Evolutionary conservation across 352 stramenopile species (phyloP), one percentile per base, ranked within the genome.

Genomic region (Phytophthora idaei): DNA sequence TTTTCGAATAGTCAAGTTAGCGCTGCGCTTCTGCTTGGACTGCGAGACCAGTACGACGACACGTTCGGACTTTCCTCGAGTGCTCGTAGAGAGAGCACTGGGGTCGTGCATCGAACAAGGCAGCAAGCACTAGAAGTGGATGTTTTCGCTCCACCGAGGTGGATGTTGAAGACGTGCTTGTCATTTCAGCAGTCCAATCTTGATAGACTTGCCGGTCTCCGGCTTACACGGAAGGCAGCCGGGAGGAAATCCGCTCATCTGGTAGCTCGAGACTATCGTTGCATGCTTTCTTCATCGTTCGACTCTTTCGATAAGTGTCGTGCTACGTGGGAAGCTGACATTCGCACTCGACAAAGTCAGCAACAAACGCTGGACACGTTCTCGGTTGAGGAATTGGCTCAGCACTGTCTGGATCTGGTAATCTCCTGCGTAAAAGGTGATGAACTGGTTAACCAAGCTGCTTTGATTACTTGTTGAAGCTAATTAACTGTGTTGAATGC

Each of bases 1-100:
- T 80, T 77, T 57, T 77, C 71, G 2, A 78, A 61, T 14, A 61
- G 60, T 3, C 68, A 89, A 51, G 69, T 92, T 46, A 83, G 83
- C 17, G 81, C 78, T 15, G 80, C 80, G 0, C 48, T 92, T 36
- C n/a, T 90, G 1, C 70, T 85, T 8, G 77, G 73, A 29, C 57
- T 92, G 12, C 72, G 82, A 21, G 65, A 77, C 7, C 81, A 90
- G 61, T 85, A 80, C 17, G 79, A 91, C 51, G 80, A 90, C 48
- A 91, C 82, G 4, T 91, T 88, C 59, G 82, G 82, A 1, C 52
- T 87, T 15, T 81, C 81, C 25, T 74, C 74, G 1, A 65, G 32
- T 31, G 69, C 77, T 4, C 76, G 77, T 12, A 57, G 42, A 27
- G 29, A 83, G 2, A 61, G 52, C 11, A 64, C 50, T 11, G 60